Percentiles rank a stretch among this genome's conserved stretches.
Evolutionary conservation across 164 flowering plant species (phyloP).

Genomic region (Protea cynaroides): DNA sequence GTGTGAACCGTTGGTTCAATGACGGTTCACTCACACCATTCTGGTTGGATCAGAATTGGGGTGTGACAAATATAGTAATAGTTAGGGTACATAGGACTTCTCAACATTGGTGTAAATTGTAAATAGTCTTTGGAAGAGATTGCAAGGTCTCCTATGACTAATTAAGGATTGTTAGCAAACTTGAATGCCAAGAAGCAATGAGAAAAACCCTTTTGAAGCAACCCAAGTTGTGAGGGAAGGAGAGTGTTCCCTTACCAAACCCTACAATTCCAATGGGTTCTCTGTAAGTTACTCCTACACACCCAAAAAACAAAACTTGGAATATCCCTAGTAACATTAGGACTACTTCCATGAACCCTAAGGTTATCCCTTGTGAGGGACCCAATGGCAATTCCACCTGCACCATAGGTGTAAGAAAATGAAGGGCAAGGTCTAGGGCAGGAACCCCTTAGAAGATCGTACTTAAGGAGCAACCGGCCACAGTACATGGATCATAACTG

Average conservation of each 20-base stretch:
- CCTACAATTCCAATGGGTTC: constrained; percentile 78
- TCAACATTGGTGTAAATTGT: constrained; percentile 65
- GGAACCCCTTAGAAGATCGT: constrained; percentile 36
- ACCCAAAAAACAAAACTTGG: constrained; percentile 56
- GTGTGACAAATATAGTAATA: too few species aligned
- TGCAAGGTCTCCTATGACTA: constrained; percentile 56
- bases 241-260: constrained; percentile 62
- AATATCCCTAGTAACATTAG: constrained; percentile 26
- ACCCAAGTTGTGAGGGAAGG: constrained; percentile 73
- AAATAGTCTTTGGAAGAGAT: constrained; percentile 38
- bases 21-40: too few species aligned
- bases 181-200: constrained; percentile 72
- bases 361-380: constrained; percentile 48
- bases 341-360: constrained; percentile 32
- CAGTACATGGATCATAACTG: constrained; percentile 46
- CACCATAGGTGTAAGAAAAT: constrained; percentile 71
- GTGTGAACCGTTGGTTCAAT: too few species aligned
- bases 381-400: constrained; percentile 47
- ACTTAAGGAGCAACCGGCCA: constrained; percentile 54
- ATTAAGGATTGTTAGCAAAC: constrained; percentile 61
- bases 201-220: constrained; percentile 64
- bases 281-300: constrained; percentile 54
- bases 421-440: constrained; percentile 72
- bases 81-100: constrained; percentile 46
- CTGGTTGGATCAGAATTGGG: too few species aligned